A percentile compares a stretch with the other conserved stretches of the same genome.
Conservation (phyloP, 176 grass and related monocot species). For the Luzula sylvatica region DNA sequence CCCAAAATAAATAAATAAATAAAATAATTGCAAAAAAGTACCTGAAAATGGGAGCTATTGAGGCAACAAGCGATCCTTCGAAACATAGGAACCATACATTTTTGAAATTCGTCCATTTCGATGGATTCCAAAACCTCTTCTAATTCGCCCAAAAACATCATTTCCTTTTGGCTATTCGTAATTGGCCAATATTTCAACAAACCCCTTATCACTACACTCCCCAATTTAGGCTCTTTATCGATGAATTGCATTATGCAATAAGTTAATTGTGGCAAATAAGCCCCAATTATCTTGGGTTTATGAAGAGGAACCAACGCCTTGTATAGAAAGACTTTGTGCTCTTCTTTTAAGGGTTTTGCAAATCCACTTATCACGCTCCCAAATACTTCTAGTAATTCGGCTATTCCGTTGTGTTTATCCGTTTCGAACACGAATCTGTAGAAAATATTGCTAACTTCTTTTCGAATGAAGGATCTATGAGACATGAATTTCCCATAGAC, state of each 20-base stretch:
- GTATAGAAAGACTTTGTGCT: conserved; percentile 79
- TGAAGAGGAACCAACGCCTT: conserved; percentile 74
- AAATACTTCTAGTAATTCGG: conserved; percentile 79
- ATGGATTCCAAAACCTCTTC: conserved; percentile 78
- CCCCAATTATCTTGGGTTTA: conserved; percentile 61
- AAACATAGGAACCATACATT: conserved; percentile 77
- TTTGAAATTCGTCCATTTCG: conserved; percentile 77
- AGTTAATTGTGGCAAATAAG: conserved; percentile 70
- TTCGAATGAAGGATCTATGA: conserved; percentile 68
- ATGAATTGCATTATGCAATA: conserved; percentile 90
- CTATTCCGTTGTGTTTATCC: conserved; percentile 72
- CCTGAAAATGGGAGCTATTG: conserved; percentile 96
- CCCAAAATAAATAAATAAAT: no score
- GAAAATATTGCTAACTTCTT: conserved; percentile 82
- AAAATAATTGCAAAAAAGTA: conserved; percentile 15
- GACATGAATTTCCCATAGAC: conserved; percentile 91
- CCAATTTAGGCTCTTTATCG: conserved; percentile 80
- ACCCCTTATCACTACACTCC: conserved; percentile 64
- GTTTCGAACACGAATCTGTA: conserved; percentile 72
- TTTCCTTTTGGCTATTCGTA: conserved; percentile 91
- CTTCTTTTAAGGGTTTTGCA: conserved; percentile 84
- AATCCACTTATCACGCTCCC: conserved; percentile 83
- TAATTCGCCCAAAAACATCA: conserved; percentile 94
- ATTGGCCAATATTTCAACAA: conserved; percentile 85
- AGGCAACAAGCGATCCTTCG: conserved; percentile 55